These are phyloP conservation scores for Candida pseudoviswanathii DNA, from an alignment of 1,139 yeast genomes.

Conservation along the genomic window DNA sequence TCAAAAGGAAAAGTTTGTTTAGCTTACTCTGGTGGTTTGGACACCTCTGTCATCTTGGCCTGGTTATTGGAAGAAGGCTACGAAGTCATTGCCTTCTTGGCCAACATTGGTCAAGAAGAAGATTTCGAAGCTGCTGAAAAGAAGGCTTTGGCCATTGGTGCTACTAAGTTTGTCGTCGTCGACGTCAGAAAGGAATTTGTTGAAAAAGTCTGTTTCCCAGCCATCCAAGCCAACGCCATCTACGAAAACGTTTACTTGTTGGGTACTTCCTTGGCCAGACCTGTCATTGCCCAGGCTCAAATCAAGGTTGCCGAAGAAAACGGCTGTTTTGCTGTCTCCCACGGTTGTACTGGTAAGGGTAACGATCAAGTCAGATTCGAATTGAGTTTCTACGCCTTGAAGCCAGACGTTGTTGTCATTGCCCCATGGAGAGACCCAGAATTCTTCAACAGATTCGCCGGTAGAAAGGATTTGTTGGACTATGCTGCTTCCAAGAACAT, in stretches of 20 bases:
- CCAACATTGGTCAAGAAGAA: conserved; percentile 98
- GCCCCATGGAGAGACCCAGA: conserved; percentile 99
- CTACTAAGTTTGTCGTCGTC: conserved; percentile 89
- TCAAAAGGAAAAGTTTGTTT: conserved; percentile 98
- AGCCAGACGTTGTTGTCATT: conserved; percentile 94
- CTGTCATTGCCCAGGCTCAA: conserved; percentile 97
- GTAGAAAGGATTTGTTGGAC: conserved; percentile 92
- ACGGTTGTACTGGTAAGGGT: conserved; percentile 99
- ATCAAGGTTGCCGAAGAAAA: conserved; percentile 94
- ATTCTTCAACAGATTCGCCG: conserved; percentile 94
- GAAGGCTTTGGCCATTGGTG: conserved; percentile 96
- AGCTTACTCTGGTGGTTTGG: conserved; percentile 99
- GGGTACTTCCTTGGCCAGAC: conserved; percentile 98
- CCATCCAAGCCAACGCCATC: conserved; percentile 94
- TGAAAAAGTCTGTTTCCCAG: conserved; percentile 91
- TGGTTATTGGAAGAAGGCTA: conserved; percentile 98
- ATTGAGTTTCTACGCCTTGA: conserved; percentile 92
- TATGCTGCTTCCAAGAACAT: conserved; percentile 90
- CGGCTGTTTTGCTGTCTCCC: conserved; percentile 98
- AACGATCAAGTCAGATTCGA: conserved; percentile 99
- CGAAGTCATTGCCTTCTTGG: conserved; percentile 97
- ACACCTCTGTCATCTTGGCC: conserved; percentile 95
- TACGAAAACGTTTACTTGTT: conserved; percentile 94
- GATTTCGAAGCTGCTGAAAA: conserved; percentile 97
- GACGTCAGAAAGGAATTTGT: conserved; percentile 94